A percentile compares a stretch with the other conserved stretches of the same genome.
These are phyloP conservation scores for Pseudofabraea citricarpa DNA, from an alignment of 2,329 filamentous ascomycete species.

Conservation along the genomic window DNA sequence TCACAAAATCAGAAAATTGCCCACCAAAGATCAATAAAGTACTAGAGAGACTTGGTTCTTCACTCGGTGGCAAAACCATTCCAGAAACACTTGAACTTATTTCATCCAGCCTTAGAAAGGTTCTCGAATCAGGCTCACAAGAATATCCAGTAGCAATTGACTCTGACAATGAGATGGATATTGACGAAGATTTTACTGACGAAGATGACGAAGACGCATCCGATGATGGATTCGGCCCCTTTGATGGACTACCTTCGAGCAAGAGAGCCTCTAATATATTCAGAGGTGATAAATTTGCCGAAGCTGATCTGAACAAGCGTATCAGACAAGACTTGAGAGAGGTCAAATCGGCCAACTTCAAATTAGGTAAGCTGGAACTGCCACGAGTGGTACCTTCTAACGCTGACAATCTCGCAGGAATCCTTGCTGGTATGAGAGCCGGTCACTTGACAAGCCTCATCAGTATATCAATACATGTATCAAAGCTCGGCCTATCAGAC, in stretches of 20 bases:
- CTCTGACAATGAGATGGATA: no score
- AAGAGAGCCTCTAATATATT: not conserved
- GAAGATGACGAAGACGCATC: conserved; percentile 23
- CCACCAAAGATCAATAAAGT: conserved; percentile 29
- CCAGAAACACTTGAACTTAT: no score
- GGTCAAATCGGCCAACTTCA: conserved; percentile 63
- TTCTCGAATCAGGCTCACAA: no score
- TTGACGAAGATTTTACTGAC: conserved; percentile 9
- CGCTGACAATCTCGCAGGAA: conserved; percentile 25
- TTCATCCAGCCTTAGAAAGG: no score
- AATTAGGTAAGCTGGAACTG: conserved; percentile 40
- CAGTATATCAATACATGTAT: conserved; percentile 63
- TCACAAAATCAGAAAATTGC: conserved; percentile 39
- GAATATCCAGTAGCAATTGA: no score
- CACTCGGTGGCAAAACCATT: not conserved
- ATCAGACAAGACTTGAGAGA: conserved; percentile 56
- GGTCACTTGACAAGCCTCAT: conserved; percentile 43
- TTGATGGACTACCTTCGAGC: not conserved
- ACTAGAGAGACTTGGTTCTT: not conserved
- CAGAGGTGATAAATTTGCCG: not conserved
- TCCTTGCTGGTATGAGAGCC: conserved; percentile 44
- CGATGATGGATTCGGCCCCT: conserved; percentile 19
- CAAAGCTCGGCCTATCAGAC: conserved; percentile 66
- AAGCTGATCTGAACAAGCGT: conserved; percentile 21
- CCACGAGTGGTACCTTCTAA: not conserved